Conservation (phyloP, 345 rosid genomes). For the Iberis pinnata region DNA sequence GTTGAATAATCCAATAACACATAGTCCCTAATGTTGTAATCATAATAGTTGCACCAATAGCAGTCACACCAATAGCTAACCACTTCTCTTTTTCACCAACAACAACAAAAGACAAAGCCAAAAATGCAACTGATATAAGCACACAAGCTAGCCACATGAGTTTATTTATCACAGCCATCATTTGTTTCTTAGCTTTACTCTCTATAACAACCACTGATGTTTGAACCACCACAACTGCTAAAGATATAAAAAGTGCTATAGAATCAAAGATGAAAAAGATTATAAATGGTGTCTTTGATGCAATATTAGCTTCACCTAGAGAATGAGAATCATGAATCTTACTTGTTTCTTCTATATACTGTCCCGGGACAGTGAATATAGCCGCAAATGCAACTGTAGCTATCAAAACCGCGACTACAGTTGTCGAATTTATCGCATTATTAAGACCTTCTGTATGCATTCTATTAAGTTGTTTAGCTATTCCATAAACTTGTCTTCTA, state of each 20-base stretch:
- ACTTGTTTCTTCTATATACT: slow-evolving; percentile 45
- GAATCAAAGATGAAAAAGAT: slow-evolving; percentile 74
- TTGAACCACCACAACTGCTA: slow-evolving; percentile 83
- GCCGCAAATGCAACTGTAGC: slow-evolving; percentile 88
- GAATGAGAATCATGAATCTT: slow-evolving; percentile 40
- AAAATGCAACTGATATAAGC: slow-evolving; percentile 62
- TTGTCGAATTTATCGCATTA: slow-evolving; percentile 82
- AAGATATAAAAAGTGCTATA: slow-evolving; percentile 70
- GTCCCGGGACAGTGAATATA: slow-evolving; percentile 78
- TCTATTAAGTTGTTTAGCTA: slow-evolving; percentile 68
- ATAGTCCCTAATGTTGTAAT: slow-evolving; percentile 73
- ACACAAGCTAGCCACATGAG: slow-evolving; percentile 88
- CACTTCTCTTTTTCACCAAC: slow-evolving; percentile 61
- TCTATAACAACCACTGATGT: slow-evolving; percentile 84
- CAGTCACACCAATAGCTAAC: slow-evolving; percentile 67
- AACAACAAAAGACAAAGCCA: slow-evolving; percentile 67
- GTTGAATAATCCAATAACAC: slow-evolving; percentile 77
- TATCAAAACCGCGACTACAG: slow-evolving; percentile 77
- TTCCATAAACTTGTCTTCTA: slow-evolving; percentile 63
- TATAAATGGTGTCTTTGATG: slow-evolving; percentile 47
- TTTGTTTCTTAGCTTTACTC: slow-evolving; percentile 81
- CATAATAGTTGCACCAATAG: slow-evolving; percentile 72
- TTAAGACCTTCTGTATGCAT: slow-evolving; percentile 86
- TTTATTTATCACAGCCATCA: slow-evolving; percentile 85
- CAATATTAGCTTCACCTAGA: slow-evolving; percentile 66